Evolutionary conservation across 768 basidiomycete species (phyloP).

Genomic region (Agaricus subrufescens): DNA sequence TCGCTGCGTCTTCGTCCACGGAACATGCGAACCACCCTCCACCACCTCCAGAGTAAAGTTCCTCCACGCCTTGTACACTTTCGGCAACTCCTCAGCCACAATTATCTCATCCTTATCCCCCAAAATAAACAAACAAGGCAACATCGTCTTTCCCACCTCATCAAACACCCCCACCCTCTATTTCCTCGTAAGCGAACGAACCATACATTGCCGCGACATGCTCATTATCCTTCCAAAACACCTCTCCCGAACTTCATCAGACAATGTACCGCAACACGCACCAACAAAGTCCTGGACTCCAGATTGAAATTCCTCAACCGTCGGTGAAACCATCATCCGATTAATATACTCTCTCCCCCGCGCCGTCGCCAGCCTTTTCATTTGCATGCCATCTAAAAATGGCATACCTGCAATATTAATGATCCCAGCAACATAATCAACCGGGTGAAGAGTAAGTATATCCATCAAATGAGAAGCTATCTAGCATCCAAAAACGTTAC

Average conservation of each 20-base stretch:
- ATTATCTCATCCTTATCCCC: conserved; percentile 1
- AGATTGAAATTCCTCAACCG: not conserved
- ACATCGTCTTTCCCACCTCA: not conserved
- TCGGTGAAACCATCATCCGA: not conserved
- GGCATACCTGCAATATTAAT: conserved; percentile 2
- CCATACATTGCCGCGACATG: not conserved
- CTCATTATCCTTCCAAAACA: conserved; percentile 3
- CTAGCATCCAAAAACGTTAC: no score
- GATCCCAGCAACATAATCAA: not conserved
- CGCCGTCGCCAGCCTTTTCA: not conserved
- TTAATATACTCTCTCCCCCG: not conserved
- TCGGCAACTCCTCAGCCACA: not conserved
- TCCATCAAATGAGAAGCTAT: not conserved
- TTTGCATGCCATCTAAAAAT: not conserved
- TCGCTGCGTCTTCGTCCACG: not conserved
- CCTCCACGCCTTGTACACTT: not conserved
- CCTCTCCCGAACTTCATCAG: not conserved
- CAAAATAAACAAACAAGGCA: conserved; percentile 4
- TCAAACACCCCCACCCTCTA: not conserved
- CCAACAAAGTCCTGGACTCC: not conserved
- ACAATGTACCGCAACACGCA: not conserved
- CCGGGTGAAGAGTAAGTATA: conserved; percentile 1
- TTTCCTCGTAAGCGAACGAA: not conserved
- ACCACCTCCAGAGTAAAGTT: conserved; percentile 5
- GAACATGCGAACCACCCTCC: not conserved